These are phyloP conservation scores for Solanum arcanum DNA, from an alignment of 257 asterid genomes.

Conservation along the genomic window DNA sequence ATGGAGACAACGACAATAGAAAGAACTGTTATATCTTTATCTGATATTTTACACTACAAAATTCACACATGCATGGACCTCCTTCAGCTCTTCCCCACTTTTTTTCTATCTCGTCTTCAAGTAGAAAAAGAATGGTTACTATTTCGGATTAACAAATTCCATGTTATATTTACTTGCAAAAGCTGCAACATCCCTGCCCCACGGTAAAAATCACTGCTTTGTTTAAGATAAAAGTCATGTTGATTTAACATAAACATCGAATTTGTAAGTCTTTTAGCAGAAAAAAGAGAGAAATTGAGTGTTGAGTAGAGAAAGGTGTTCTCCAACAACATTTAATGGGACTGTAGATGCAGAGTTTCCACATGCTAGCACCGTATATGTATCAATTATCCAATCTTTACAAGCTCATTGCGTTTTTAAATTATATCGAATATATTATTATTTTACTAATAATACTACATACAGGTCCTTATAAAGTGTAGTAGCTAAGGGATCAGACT, in stretches of 20 bases:
- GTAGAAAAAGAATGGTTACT: neutral
- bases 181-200: neutral
- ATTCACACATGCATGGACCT: neutral
- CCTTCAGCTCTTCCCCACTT: neutral
- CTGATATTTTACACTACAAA: neutral
- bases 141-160: neutral
- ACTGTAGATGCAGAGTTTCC: neutral
- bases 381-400: neutral
- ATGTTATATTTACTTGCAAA: neutral
- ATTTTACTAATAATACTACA: neutral
- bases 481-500: slow-evolving; percentile 9
- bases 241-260: neutral
- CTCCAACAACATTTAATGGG: neutral
- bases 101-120: neutral
- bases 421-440: neutral
- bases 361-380: neutral
- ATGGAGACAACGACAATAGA: neutral
- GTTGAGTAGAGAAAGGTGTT: neutral
- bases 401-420: neutral
- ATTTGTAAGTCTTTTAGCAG: neutral
- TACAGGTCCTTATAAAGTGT: neutral
- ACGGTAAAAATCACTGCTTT: neutral
- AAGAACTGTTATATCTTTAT: neutral
- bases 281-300: neutral
- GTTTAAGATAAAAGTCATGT: neutral